Base-by-base conservation (phyloP, 164 flowering plant genomes). In the Sedum album region DNA sequence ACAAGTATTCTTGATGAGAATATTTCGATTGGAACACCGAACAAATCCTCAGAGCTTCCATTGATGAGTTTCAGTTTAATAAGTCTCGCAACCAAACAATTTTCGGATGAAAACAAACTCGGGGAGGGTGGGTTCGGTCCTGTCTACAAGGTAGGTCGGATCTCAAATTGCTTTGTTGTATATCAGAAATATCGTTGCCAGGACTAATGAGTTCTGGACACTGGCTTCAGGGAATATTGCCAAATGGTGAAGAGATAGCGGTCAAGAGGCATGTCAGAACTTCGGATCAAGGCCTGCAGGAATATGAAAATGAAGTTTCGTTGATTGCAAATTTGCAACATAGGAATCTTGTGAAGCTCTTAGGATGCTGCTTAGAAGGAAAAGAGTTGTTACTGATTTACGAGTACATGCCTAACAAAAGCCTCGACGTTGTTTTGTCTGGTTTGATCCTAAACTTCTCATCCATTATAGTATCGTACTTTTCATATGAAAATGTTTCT, bases 251-350 rank as follows among this genome's bases (percentile, higher is more conserved):
- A 51, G 78, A 78, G 44, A 67, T 83, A 26, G 87, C 87, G 11
- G 83, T 83, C 6, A 83, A 83, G 49, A 80, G 82, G 70, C 82
- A 81, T 2, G 75, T 83, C 0, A 38, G 13, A 49, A 72, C 30
- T 31, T 82, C 87, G 0, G 66, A 70, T 1, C 87, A 83, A 70
- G 87, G 87, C 0, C 28, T 67, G 8, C 60, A 76, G 51, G 84
- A 79, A 68, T 83, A 79, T 68, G 73, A 68, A 67, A 83, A 78
- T 77, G 86, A 83, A 70, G 74, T 78, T 2, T 70, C 60, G 28
- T 60, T 83, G n/a, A 76, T 83, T 5, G 76, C 74, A 15, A 83
- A 76, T 25, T 76, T 83, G 53, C 87, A 83, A 39, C 86, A 83
- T 65, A 76, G 75, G n/a, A 81, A 81, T 69, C 79, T 83, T 23